These are phyloP conservation scores for Talaromyces piceae DNA, from an alignment of 2,329 filamentous ascomycete species.

Conservation along the genomic window DNA sequence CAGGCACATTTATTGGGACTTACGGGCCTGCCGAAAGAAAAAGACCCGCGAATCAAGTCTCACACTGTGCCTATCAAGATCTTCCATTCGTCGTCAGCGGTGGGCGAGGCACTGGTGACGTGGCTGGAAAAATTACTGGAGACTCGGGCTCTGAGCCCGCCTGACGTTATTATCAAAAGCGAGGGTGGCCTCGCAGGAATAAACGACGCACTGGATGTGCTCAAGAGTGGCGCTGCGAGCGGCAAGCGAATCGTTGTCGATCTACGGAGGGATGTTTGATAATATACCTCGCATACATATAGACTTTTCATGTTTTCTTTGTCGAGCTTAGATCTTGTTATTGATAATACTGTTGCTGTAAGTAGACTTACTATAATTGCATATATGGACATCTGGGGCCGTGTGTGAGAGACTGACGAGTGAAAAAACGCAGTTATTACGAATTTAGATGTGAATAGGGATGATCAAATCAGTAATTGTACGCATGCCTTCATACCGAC, in stretches of 20 bases:
- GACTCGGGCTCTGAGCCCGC: slow-evolving; percentile 47
- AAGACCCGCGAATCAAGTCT: slow-evolving; percentile 41
- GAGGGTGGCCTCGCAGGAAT: slow-evolving; percentile 58
- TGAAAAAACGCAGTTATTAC: not conserved
- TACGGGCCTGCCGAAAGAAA: slow-evolving; percentile 57
- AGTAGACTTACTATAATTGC: not conserved
- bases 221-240: slow-evolving; percentile 59
- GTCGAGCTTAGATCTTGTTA: not conserved
- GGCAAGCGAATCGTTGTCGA: slow-evolving; percentile 62
- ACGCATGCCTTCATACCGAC: too few relatives aligned
- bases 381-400: not conserved
- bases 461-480: too few relatives aligned
- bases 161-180: slow-evolving; percentile 55
- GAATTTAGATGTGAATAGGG: not conserved
- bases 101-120: slow-evolving; percentile 55
- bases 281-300: not conserved
- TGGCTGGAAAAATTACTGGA: slow-evolving; percentile 64
- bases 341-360: not conserved
- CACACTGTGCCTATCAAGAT: slow-evolving; percentile 69
- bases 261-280: slow-evolving; percentile 11
- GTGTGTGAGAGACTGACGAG: not conserved
- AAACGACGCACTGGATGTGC: slow-evolving; percentile 59
- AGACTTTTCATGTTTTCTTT: not conserved
- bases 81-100: slow-evolving; percentile 59
- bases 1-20: slow-evolving; percentile 58